Evolutionary conservation across 208 protist genomes (phyloP), one percentile per base, ranked within the genome.

Genomic region (Acanthamoeba royreba): DNA sequence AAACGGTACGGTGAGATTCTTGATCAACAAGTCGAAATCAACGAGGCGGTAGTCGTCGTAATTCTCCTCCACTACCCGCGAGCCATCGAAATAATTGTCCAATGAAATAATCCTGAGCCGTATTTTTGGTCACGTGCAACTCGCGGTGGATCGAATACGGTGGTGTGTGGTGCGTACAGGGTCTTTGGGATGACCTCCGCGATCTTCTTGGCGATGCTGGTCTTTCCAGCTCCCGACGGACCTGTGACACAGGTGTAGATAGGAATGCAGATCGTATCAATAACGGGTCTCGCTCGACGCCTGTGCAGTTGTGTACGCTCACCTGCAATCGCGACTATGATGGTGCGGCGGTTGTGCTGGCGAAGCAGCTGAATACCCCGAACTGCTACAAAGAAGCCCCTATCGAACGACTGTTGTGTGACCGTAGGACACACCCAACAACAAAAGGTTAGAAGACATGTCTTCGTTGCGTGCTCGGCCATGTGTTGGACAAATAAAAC

Each of bases 31-130:
- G 43, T 94, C 92, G 35, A 94, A 95, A 55, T 95, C 94, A 11
- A 95, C 81, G 4, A 95, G 91, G 63, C 93, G 77, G 92, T 92
- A 93, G 86, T 96, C 95, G 85, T 96, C 94, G 85, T 95, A 95
- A 45, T 94, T 96, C 40, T 96, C 95, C 17, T 96, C 95, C 22
- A 96, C 72, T 33, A 96, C 94, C 31, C 95, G 90, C 28, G 77
- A 90, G 42, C 74, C 74, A 66, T 94, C 95, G 25, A 96, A 69
- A 91, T 96, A 95, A 45, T 96, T 96, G 94, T 95, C 95, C 47
- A 96, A 53, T 63, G 93, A 94, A 33, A 95, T 90, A 46, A 95
- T 85, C 19, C 94, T 95, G 83, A 4, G 43, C 33, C 9, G 17
- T 9, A 87, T 13, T 33, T 46, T 15, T 35, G 25, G 5, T 47